phyloP scores from a whole-genome alignment of 768 basidiomycete species.

The Naganishia antarctica region DNA sequence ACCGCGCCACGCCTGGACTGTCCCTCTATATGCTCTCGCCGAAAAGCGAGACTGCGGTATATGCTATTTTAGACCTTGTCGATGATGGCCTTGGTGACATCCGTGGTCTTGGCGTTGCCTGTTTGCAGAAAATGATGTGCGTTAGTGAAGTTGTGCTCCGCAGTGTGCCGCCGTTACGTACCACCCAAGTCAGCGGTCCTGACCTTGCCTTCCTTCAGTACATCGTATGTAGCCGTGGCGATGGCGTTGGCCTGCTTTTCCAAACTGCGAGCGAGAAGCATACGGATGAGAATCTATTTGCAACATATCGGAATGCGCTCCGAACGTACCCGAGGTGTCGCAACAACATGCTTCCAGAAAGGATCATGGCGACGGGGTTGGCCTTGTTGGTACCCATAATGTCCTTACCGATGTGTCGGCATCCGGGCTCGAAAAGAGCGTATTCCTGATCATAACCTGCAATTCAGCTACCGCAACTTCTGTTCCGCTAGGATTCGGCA shows the following conservation, averaged over 20 bases:
- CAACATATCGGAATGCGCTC: too few relatives aligned
- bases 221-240: conserved; percentile 83
- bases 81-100: conserved; percentile 90
- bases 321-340: conserved; percentile 47
- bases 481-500: too few relatives aligned
- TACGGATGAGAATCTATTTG: too few relatives aligned
- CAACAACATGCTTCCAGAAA: conserved; percentile 51
- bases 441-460: conserved; percentile 41
- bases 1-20: neutral
- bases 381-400: conserved; percentile 51
- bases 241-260: conserved; percentile 90
- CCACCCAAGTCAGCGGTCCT: conserved; percentile 94
- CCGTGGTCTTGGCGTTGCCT: conserved; percentile 86
- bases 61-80: conserved; percentile 58
- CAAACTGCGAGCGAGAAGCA: too few relatives aligned
- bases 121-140: conserved; percentile 9
- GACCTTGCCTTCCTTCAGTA: conserved; percentile 80
- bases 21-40: neutral
- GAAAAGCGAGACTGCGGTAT: neutral
- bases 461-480: neutral
- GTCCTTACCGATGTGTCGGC: conserved; percentile 81
- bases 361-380: conserved; percentile 53
- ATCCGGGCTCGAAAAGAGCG: conserved; percentile 97
- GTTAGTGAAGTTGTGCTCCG: conserved; percentile 19
- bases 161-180: conserved; percentile 51